A percentile compares a stretch with the other conserved stretches of the same genome.
phyloP scores from a whole-genome alignment of 2,329 filamentous ascomycete genomes.

The Hypoxylon sp. region DNA sequence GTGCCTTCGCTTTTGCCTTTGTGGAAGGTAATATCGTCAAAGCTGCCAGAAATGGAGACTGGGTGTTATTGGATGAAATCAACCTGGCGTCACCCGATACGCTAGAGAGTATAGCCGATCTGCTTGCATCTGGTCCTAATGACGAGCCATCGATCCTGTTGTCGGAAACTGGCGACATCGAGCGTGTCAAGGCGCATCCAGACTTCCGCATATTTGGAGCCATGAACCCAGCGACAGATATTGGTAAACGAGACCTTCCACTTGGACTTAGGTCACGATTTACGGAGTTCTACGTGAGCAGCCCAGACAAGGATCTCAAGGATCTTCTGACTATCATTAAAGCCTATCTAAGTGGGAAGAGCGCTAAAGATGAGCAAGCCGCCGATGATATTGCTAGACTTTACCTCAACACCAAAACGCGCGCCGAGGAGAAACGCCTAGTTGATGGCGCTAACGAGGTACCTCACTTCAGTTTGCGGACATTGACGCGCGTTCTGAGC shows the following conservation, averaged over 20 bases:
- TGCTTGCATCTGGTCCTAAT: constrained; percentile 80
- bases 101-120: constrained; percentile 90
- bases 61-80: constrained; percentile 97
- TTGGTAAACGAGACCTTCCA: constrained; percentile 94
- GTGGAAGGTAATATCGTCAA: constrained; percentile 97
- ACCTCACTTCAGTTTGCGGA: constrained; percentile 96
- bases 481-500: constrained; percentile 88
- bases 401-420: constrained; percentile 87
- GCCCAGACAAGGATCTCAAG: constrained; percentile 87
- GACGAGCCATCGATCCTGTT: constrained; percentile 86
- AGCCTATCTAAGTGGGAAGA: constrained; percentile 83
- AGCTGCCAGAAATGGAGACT: constrained; percentile 95
- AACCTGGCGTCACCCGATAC: constrained; percentile 97
- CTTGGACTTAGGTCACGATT: constrained; percentile 91
- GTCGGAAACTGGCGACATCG: constrained; percentile 93
- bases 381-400: constrained; percentile 86
- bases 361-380: constrained; percentile 79
- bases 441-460: constrained; percentile 97
- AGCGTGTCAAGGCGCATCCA: constrained; percentile 89
- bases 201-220: constrained; percentile 97
- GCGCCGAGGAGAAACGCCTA: constrained; percentile 85
- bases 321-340: constrained; percentile 91
- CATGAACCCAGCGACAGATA: constrained; percentile 99
- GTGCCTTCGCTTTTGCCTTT: constrained; percentile 93
- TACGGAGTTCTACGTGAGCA: constrained; percentile 94